Percentiles rank a stretch among this genome's conserved stretches.
Evolutionary conservation across 331 rosid genomes (phyloP).

Genomic region (Erythrophleum ivorense): DNA sequence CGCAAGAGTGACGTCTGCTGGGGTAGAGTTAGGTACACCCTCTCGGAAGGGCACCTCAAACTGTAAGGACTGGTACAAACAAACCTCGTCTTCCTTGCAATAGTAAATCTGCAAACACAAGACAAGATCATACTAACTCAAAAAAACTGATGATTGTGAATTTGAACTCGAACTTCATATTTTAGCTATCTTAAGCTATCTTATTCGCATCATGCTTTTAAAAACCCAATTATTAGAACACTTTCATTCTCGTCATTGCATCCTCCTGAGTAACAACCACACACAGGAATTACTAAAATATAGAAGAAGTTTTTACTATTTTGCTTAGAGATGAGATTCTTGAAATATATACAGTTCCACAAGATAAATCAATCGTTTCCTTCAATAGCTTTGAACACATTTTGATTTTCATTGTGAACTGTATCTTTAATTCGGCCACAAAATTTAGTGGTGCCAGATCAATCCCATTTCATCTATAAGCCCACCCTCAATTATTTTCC

Average conservation of each 20-base stretch:
- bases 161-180: not conserved
- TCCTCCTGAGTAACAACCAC: not conserved
- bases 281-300: not conserved
- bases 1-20: slow-evolving; percentile 60
- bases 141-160: not conserved
- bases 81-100: slow-evolving; percentile 97
- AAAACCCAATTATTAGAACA: not conserved
- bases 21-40: slow-evolving; percentile 52
- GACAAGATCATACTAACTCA: not conserved
- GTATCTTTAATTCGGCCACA: not conserved
- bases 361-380: not conserved
- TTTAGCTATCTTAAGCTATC: not conserved
- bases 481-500: not conserved
- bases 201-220: not conserved
- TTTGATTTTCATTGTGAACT: not conserved
- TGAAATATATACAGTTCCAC: not conserved
- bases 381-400: not conserved
- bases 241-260: not conserved
- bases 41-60: slow-evolving; percentile 77
- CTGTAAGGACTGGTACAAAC: slow-evolving; percentile 75
- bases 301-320: not conserved
- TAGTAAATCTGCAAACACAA: slow-evolving; percentile 71
- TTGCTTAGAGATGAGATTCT: not conserved
- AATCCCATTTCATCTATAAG: not conserved
- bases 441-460: not conserved